Evolutionary conservation across 768 basidiomycete genomes (phyloP).

Genomic region (Trichaptum fuscoviolaceum): DNA sequence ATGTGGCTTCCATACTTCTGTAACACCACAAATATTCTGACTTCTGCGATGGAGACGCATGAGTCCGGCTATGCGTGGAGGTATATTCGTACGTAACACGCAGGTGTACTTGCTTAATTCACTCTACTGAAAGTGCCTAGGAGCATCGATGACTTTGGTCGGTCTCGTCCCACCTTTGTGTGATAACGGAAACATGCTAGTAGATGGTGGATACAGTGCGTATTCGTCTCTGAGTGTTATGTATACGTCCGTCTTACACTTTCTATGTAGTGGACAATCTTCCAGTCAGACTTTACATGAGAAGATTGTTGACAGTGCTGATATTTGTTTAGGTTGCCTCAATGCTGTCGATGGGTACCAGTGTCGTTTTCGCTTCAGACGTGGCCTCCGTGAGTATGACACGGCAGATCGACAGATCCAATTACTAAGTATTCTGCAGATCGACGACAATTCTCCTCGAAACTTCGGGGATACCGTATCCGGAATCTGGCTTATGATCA

Average conservation of each 20-base stretch:
- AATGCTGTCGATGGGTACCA: conserved; percentile 90
- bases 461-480: conserved; percentile 94
- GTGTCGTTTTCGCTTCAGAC: conserved; percentile 86
- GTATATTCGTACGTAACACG: conserved; percentile 59
- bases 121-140: conserved; percentile 30
- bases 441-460: conserved; percentile 93
- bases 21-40: conserved; percentile 96
- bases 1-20: conserved; percentile 99
- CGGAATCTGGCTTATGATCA: conserved; percentile 93
- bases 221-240: conserved; percentile 8
- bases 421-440: conserved; percentile 30
- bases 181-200: conserved; percentile 88
- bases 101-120: not conserved
- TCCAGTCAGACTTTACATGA: conserved; percentile 49
- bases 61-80: conserved; percentile 99
- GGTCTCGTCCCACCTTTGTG: conserved; percentile 92
- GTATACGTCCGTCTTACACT: conserved; percentile 11
- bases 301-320: not conserved
- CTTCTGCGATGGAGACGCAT: conserved; percentile 95
- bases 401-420: not conserved
- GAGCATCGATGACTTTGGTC: conserved; percentile 96
- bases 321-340: conserved; percentile 63
- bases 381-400: conserved; percentile 70
- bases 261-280: conserved; percentile 70
- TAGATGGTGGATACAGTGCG: conserved; percentile 86